phyloP scores from a whole-genome alignment of 73 alveolate species.

The Tetrahymena malaccensis region DNA sequence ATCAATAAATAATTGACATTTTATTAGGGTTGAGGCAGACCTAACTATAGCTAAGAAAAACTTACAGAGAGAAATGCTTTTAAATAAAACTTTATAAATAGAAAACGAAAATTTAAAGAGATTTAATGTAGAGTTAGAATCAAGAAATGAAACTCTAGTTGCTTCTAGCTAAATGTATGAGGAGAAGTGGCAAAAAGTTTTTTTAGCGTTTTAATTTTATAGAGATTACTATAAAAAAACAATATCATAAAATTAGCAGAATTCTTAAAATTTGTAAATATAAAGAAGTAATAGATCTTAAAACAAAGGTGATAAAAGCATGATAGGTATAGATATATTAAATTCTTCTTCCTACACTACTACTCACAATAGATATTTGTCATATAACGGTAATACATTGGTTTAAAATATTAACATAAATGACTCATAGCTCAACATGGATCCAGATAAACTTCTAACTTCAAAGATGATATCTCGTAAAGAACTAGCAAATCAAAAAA shows the following conservation, averaged over 20 bases:
- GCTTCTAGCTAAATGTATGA: background rate
- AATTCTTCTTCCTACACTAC: background rate
- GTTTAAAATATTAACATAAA: background rate
- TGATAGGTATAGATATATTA: background rate
- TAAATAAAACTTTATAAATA: background rate
- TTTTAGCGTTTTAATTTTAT: background rate
- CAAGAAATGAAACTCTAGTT: background rate
- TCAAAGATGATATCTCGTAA: background rate
- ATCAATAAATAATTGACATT: background rate
- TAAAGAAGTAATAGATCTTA: background rate
- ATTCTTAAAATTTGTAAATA: background rate
- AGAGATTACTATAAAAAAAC: background rate
- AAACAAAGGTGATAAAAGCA: background rate
- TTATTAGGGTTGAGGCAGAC: background rate
- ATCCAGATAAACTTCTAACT: background rate
- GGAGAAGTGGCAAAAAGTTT: background rate
- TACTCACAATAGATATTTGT: background rate
- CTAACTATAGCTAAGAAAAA: background rate
- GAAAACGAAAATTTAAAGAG: background rate
- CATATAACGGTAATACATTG: background rate
- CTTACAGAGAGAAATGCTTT: background rate
- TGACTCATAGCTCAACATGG: background rate
- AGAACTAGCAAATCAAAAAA: background rate
- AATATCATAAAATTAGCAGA: background rate
- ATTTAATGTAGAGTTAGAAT: background rate